Conservation (phyloP, 2,329 filamentous ascomycete genomes). For the Penicillium hesseltinei region DNA sequence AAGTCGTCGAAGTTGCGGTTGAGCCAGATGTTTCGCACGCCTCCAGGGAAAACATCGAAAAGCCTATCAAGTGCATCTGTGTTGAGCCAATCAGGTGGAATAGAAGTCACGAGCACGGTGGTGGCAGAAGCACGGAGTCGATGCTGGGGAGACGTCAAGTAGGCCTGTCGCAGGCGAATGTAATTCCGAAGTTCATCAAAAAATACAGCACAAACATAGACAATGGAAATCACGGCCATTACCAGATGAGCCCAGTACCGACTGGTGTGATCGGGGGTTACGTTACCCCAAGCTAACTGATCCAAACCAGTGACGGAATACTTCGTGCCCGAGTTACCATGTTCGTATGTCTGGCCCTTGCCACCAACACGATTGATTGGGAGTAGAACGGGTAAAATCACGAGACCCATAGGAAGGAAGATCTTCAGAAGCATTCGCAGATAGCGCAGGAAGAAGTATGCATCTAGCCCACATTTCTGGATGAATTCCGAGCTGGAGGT, state of each 20-base stretch:
- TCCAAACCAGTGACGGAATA: conserved; percentile 68
- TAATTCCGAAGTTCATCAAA: conserved; percentile 84
- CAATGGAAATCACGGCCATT: conserved; percentile 71
- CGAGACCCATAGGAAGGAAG: conserved; percentile 74
- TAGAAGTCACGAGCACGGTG: conserved; percentile 87
- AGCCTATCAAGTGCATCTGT: conserved; percentile 76
- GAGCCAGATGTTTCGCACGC: conserved; percentile 93
- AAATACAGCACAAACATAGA: conserved; percentile 84
- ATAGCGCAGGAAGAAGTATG: conserved; percentile 96
- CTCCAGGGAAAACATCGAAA: conserved; percentile 94
- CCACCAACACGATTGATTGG: conserved; percentile 79
- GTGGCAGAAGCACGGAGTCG: conserved; percentile 90
- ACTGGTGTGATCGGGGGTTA: conserved; percentile 62
- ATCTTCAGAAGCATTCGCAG: conserved; percentile 83
- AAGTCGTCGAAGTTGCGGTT: conserved; percentile 85
- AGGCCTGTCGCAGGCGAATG: conserved; percentile 89
- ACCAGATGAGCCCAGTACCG: conserved; percentile 84
- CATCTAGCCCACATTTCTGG: conserved; percentile 90
- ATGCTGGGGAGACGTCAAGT: conserved; percentile 91
- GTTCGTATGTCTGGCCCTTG: conserved; percentile 56
- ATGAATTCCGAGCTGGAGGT: conserved; percentile 80
- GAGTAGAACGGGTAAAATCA: conserved; percentile 81
- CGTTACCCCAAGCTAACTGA: conserved; percentile 82
- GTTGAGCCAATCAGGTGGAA: conserved; percentile 86
- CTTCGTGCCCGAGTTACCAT: conserved; percentile 36